Evolutionary conservation across 1,139 yeast species (phyloP).

Genomic region (Debaryomycetaceae sp.): DNA sequence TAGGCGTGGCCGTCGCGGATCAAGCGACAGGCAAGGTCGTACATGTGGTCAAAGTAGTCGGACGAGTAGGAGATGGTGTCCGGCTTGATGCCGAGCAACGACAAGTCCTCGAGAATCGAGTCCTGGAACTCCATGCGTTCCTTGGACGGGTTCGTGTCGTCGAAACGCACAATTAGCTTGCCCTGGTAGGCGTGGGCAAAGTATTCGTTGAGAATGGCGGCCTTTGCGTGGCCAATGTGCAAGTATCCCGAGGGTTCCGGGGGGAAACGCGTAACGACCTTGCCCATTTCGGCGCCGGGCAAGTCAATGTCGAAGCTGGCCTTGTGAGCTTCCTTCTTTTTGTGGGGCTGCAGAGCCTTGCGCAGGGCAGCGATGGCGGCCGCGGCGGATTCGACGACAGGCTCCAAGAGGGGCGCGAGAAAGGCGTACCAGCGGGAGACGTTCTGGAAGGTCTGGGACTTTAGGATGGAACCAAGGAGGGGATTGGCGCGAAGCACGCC

Average conservation of each 20-base stretch:
- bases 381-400: constrained; percentile 54
- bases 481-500: constrained; percentile 90
- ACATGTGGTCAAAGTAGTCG: constrained; percentile 85
- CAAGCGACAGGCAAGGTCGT: constrained; percentile 69
- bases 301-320: constrained; percentile 91
- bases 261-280: constrained; percentile 97
- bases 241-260: constrained; percentile 88
- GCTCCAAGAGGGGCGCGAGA: constrained; percentile 61
- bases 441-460: constrained; percentile 73
- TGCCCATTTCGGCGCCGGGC: constrained; percentile 80
- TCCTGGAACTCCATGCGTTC: constrained; percentile 91
- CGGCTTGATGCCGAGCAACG: constrained; percentile 82
- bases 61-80: constrained; percentile 82
- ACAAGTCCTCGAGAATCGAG: constrained; percentile 81
- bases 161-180: constrained; percentile 87
- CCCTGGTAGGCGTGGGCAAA: constrained; percentile 93
- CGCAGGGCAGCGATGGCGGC: constrained; percentile 65
- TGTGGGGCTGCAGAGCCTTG: constrained; percentile 48
- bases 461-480: constrained; percentile 81
- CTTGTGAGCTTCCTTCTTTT: constrained; percentile 69
- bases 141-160: constrained; percentile 93
- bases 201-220: constrained; percentile 89
- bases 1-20: constrained; percentile 94
- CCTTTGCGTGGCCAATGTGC: constrained; percentile 93
- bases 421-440: constrained; percentile 89